A percentile compares a stretch with the other conserved stretches of the same genome.
Conservation (phyloP, 306 rosid genomes). For the Prunus padus region DNA sequence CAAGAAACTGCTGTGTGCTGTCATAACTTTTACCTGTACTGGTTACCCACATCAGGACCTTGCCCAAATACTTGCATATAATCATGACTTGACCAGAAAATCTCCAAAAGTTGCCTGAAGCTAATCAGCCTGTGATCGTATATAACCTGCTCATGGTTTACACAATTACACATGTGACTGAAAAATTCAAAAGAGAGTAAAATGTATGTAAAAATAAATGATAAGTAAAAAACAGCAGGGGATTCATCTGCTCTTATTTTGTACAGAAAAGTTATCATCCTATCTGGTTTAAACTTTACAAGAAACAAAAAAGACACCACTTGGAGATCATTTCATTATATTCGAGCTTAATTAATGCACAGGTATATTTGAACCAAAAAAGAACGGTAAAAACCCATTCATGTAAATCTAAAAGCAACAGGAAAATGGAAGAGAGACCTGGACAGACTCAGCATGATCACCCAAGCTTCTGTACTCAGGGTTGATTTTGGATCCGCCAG, state of each 20-base stretch:
- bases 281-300: neutral
- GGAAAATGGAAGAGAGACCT: slow-evolving; percentile 22
- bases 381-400: neutral
- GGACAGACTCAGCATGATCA: slow-evolving; percentile 83
- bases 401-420: neutral
- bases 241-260: neutral
- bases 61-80: slow-evolving; percentile 95
- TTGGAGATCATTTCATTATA: neutral
- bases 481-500: slow-evolving; percentile 79
- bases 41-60: slow-evolving; percentile 96
- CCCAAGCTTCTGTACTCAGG: slow-evolving; percentile 87
- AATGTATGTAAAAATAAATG: neutral
- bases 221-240: neutral
- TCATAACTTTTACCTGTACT: slow-evolving; percentile 63
- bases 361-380: neutral
- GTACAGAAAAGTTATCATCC: neutral
- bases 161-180: neutral
- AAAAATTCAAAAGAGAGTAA: neutral
- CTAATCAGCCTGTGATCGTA: slow-evolving; percentile 69
- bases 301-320: neutral
- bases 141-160: slow-evolving; percentile 57
- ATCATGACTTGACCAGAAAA: slow-evolving; percentile 92
- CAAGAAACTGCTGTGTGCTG: slow-evolving; percentile 10
- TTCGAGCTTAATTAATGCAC: neutral
- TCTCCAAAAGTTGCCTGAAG: slow-evolving; percentile 67